Percentiles rank a stretch among this genome's conserved stretches.
These are phyloP conservation scores for Tolypocladium inflatum DNA, from an alignment of 2,329 filamentous ascomycete genomes.

Conservation along the genomic window DNA sequence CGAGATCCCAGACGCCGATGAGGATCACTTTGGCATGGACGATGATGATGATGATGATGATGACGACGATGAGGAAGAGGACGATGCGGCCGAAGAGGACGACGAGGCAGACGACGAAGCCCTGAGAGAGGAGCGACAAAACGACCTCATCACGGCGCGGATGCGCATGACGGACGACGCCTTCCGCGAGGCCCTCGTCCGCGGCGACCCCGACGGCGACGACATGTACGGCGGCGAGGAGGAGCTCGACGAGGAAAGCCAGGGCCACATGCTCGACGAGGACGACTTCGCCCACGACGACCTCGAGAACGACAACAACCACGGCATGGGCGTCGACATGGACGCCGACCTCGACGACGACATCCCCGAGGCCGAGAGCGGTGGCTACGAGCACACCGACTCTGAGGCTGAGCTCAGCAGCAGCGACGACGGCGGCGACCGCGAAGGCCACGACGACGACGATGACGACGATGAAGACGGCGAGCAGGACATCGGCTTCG, in stretches of 20 bases:
- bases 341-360: slow-evolving; percentile 63
- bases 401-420: slow-evolving; percentile 55
- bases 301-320: slow-evolving; percentile 16
- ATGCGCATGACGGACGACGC: slow-evolving; percentile 52
- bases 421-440: slow-evolving; percentile 30
- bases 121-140: slow-evolving; percentile 33
- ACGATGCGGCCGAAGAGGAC: slow-evolving; percentile 31
- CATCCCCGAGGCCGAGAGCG: slow-evolving; percentile 55
- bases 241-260: slow-evolving; percentile 44
- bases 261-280: slow-evolving; percentile 52
- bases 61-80: slow-evolving; percentile 27
- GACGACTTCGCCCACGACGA: slow-evolving; percentile 41
- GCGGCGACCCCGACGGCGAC: slow-evolving; percentile 36
- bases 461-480: slow-evolving; percentile 9
- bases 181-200: slow-evolving; percentile 47
- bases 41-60: slow-evolving; percentile 31
- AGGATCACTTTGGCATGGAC: slow-evolving; percentile 43
- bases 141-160: slow-evolving; percentile 37
- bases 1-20: slow-evolving; percentile 58
- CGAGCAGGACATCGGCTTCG: slow-evolving; percentile 26
- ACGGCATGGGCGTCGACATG: slow-evolving; percentile 35
- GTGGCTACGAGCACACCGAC: slow-evolving; percentile 69
- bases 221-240: slow-evolving; percentile 45
- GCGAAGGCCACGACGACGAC: slow-evolving; percentile 4
- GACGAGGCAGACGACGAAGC: slow-evolving; percentile 29